These are phyloP conservation scores for Lentinus tigrinus DNA, from an alignment of 768 basidiomycete species.

Conservation along the genomic window DNA sequence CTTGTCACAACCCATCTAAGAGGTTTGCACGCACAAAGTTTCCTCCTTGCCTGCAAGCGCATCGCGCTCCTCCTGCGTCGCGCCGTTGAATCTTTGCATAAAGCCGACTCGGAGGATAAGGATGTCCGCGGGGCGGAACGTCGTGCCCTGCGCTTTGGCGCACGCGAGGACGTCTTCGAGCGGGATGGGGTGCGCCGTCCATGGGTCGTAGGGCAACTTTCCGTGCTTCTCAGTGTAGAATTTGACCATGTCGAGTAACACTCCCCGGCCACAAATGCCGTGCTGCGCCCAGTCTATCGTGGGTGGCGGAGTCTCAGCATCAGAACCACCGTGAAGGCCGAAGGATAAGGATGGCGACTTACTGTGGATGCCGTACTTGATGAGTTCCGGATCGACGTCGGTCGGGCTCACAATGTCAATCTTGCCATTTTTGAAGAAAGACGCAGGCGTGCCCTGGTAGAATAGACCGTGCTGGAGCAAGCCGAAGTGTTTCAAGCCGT, in stretches of 20 bases:
- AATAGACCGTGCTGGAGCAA: slow-evolving; percentile 51
- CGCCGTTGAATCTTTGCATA: slow-evolving; percentile 51
- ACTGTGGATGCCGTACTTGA: slow-evolving; percentile 70
- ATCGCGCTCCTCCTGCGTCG: slow-evolving; percentile 44
- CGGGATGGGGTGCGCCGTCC: slow-evolving; percentile 52
- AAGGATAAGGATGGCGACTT: slow-evolving; percentile 23
- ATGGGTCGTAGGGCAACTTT: slow-evolving; percentile 61
- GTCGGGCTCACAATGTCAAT: slow-evolving; percentile 48
- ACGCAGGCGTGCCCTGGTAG: slow-evolving; percentile 55
- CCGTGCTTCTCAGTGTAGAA: slow-evolving; percentile 42
- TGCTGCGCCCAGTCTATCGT: slow-evolving; percentile 65
- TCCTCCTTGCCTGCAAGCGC: slow-evolving; percentile 42
- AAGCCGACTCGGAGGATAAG: slow-evolving; percentile 62
- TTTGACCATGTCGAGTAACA: slow-evolving; percentile 61
- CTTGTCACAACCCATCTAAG: background rate
- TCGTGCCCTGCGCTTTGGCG: slow-evolving; percentile 56
- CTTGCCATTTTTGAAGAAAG: slow-evolving; percentile 43
- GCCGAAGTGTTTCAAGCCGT: slow-evolving; percentile 61
- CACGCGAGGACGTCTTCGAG: slow-evolving; percentile 58
- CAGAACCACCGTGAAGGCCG: too few relatives aligned
- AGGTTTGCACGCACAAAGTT: slow-evolving; percentile 47
- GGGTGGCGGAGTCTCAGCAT: too few relatives aligned
- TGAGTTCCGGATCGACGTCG: slow-evolving; percentile 43
- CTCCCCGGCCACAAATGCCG: slow-evolving; percentile 68
- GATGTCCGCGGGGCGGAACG: slow-evolving; percentile 60